Evolutionary conservation across 345 rosid species (phyloP).

Genomic region (Syzygium aqueum): DNA sequence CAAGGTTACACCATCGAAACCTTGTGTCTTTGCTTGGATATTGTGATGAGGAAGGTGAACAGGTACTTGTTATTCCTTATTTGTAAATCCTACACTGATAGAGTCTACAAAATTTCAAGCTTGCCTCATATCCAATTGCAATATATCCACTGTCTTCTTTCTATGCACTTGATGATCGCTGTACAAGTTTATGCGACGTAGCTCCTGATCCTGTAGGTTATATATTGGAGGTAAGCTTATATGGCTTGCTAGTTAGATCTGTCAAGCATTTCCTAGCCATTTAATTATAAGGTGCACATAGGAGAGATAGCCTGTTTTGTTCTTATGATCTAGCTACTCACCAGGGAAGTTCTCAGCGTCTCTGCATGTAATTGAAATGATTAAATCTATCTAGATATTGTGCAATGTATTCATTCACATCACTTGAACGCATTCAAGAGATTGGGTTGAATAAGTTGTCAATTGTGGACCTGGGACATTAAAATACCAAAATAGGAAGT

Average conservation of each 20-base stretch:
- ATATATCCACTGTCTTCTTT: background rate
- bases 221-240: background rate
- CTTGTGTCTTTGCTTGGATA: constrained; percentile 81
- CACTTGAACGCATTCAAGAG: background rate
- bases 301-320: background rate
- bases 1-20: constrained; percentile 83
- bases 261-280: background rate
- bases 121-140: constrained; percentile 48
- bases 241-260: background rate
- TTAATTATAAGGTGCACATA: background rate
- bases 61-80: constrained; percentile 29
- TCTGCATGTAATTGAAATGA: background rate
- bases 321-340: background rate
- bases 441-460: background rate
- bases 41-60: constrained; percentile 88
- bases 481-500: background rate
- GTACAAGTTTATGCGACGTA: background rate
- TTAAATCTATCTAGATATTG: background rate
- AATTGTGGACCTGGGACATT: background rate
- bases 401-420: background rate
- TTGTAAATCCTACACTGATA: background rate
- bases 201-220: background rate
- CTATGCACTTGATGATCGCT: background rate
- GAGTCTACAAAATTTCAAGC: background rate
- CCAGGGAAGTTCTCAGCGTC: background rate